phyloP scores from a whole-genome alignment of 2,329 filamentous ascomycete genomes.

The Magnaporthales sp. region DNA sequence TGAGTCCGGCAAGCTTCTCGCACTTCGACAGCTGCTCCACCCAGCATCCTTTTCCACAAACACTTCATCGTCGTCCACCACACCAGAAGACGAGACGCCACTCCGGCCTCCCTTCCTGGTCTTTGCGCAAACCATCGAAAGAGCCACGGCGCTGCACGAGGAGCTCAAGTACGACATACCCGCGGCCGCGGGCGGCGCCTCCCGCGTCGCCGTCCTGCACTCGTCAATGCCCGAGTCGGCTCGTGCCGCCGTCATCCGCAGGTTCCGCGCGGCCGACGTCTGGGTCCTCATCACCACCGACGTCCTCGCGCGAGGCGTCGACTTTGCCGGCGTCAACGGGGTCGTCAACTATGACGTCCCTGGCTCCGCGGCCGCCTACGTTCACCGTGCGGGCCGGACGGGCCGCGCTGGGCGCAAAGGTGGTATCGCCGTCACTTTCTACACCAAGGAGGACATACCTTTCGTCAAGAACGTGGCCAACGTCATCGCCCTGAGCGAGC shows the following conservation, averaged over 20 bases:
- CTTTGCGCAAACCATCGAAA: slow-evolving; percentile 92
- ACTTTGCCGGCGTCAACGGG: slow-evolving; percentile 90
- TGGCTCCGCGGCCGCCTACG: slow-evolving; percentile 79
- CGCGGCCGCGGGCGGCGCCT: slow-evolving; percentile 72
- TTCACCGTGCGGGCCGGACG: slow-evolving; percentile 88
- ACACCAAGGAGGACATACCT: slow-evolving; percentile 89
- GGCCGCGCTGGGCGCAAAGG: slow-evolving; percentile 81
- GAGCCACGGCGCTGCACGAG: slow-evolving; percentile 77
- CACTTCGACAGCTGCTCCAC: slow-evolving; percentile 79
- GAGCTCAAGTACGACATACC: slow-evolving; percentile 95
- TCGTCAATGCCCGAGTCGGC: slow-evolving; percentile 71
- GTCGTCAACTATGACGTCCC: slow-evolving; percentile 98
- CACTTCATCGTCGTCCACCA: background rate
- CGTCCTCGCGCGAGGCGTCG: slow-evolving; percentile 81
- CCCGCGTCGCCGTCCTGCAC: slow-evolving; percentile 83
- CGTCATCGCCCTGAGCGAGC: slow-evolving; percentile 78
- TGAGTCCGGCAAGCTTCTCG: slow-evolving; percentile 88
- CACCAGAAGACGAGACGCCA: slow-evolving; percentile 33
- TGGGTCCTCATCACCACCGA: slow-evolving; percentile 98
- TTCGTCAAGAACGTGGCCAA: slow-evolving; percentile 87
- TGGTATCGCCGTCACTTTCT: slow-evolving; percentile 86
- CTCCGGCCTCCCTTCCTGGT: slow-evolving; percentile 86
- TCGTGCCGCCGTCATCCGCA: slow-evolving; percentile 74
- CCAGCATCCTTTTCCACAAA: slow-evolving; percentile 42
- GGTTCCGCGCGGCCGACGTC: slow-evolving; percentile 83